Percentiles rank a stretch among this genome's conserved stretches.
These are phyloP conservation scores for Fusarium nematophilum DNA, from an alignment of 2,329 filamentous ascomycete species.

Conservation along the genomic window DNA sequence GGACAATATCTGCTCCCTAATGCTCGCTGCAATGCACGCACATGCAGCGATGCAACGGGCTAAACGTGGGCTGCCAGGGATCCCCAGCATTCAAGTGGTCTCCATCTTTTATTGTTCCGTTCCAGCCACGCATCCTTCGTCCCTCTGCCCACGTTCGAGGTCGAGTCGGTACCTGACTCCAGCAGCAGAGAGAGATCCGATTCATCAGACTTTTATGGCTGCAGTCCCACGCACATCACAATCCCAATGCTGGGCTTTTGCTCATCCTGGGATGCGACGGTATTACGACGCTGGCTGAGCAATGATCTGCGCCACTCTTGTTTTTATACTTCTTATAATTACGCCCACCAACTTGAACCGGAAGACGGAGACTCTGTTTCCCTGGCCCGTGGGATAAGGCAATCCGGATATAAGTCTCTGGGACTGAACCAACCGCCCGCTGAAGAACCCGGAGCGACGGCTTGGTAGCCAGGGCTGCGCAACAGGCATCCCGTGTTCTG, in stretches of 20 bases:
- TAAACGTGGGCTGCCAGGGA: constrained; percentile 22
- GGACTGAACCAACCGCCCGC: neutral
- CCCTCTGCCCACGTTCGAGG: constrained; percentile 13
- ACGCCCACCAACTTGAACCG: neutral
- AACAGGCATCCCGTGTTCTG: neutral
- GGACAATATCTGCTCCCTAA: constrained; percentile 23
- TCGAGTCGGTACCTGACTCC: constrained; percentile 15
- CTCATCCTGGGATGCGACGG: neutral
- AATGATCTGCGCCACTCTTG: constrained; percentile 1
- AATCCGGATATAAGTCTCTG: neutral
- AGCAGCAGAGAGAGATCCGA: constrained; percentile 12
- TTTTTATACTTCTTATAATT: too few relatives aligned
- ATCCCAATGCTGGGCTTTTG: neutral
- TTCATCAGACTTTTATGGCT: constrained; percentile 1
- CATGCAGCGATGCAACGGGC: constrained; percentile 33
- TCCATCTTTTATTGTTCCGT: constrained; percentile 12
- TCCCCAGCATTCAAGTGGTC: constrained; percentile 19
- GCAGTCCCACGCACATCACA: constrained; percentile 6
- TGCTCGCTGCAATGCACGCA: constrained; percentile 33
- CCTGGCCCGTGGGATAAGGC: neutral
- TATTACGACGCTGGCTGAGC: neutral
- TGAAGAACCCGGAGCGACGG: neutral
- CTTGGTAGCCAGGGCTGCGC: too few relatives aligned
- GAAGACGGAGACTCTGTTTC: neutral
- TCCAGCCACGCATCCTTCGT: constrained; percentile 26